phyloP scores from a whole-genome alignment of 2,329 filamentous ascomycete genomes.

The Apiospora rasikravindrae region DNA sequence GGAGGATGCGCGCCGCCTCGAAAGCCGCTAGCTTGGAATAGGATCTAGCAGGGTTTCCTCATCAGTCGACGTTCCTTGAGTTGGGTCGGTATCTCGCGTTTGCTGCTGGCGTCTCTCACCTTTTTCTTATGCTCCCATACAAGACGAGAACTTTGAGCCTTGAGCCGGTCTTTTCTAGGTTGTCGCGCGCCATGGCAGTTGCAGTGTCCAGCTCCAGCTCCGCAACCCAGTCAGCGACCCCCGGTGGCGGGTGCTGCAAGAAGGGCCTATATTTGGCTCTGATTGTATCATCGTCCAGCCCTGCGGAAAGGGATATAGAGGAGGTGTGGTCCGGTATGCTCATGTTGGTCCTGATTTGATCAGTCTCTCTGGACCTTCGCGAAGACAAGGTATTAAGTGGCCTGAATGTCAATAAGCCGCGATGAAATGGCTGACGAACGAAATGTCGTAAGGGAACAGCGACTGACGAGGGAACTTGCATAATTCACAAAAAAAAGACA shows the following conservation, averaged over 20 bases:
- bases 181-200: conserved; percentile 54
- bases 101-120: conserved; percentile 28
- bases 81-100: not conserved
- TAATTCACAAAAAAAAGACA: not conserved
- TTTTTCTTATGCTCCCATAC: conserved; percentile 61
- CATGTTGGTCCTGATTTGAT: not conserved
- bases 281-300: not conserved
- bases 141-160: conserved; percentile 63
- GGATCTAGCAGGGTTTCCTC: conserved; percentile 46
- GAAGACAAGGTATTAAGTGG: not conserved
- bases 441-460: not conserved
- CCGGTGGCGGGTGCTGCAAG: conserved; percentile 46
- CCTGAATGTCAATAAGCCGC: not conserved
- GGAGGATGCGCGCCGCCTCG: conserved; percentile 65
- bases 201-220: conserved; percentile 60
- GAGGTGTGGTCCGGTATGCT: too few species aligned
- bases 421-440: not conserved
- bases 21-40: conserved; percentile 65
- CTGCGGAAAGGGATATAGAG: not conserved
- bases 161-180: conserved; percentile 43
- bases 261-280: conserved; percentile 58
- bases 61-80: not conserved
- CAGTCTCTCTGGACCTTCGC: not conserved
- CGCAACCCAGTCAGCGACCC: conserved; percentile 59
- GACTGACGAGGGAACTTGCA: not conserved